Percentiles rank a stretch among this genome's conserved stretches.
Evolutionary conservation across 2,329 filamentous ascomycete species (phyloP).

Genomic region (Penicillium nordicum): DNA sequence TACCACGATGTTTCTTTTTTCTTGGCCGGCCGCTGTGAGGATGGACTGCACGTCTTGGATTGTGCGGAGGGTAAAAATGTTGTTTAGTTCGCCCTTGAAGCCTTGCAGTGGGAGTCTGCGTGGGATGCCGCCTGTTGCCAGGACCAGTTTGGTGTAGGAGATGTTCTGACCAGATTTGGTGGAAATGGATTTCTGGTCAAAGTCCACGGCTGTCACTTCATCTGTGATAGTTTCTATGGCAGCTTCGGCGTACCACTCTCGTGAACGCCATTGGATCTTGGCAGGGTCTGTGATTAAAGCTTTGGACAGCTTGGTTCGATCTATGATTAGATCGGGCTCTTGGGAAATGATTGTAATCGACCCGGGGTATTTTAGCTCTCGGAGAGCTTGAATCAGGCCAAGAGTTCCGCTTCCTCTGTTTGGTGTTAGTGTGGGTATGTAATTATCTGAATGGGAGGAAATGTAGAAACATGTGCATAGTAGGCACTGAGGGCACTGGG

Average conservation of each 20-base stretch:
- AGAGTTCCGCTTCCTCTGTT: constrained; percentile 74
- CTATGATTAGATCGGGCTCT: constrained; percentile 83
- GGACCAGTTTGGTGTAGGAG: constrained; percentile 80
- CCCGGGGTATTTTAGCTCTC: constrained; percentile 75
- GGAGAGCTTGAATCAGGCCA: constrained; percentile 76
- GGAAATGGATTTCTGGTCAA: constrained; percentile 66
- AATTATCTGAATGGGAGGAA: neutral
- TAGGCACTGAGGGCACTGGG: no score
- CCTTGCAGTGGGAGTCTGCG: constrained; percentile 74
- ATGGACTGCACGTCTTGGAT: constrained; percentile 77
- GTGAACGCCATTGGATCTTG: constrained; percentile 74
- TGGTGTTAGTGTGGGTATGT: neutral
- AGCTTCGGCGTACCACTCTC: constrained; percentile 69
- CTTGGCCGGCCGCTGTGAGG: constrained; percentile 64
- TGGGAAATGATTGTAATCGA: constrained; percentile 77
- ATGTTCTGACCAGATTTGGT: constrained; percentile 70
- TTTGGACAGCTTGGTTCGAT: constrained; percentile 94
- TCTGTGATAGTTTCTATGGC: constrained; percentile 56
- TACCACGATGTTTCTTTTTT: constrained; percentile 88
- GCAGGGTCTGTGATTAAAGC: constrained; percentile 75
- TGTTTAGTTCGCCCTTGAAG: constrained; percentile 72
- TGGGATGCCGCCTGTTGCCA: constrained; percentile 82
- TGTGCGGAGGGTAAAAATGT: constrained; percentile 80
- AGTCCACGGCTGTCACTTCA: constrained; percentile 72
- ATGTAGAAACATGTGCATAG: neutral